A percentile compares a stretch with the other conserved stretches of the same genome.
Evolutionary conservation across 306 rosid species (phyloP).

Genomic region (Pyrus bretschneideri): DNA sequence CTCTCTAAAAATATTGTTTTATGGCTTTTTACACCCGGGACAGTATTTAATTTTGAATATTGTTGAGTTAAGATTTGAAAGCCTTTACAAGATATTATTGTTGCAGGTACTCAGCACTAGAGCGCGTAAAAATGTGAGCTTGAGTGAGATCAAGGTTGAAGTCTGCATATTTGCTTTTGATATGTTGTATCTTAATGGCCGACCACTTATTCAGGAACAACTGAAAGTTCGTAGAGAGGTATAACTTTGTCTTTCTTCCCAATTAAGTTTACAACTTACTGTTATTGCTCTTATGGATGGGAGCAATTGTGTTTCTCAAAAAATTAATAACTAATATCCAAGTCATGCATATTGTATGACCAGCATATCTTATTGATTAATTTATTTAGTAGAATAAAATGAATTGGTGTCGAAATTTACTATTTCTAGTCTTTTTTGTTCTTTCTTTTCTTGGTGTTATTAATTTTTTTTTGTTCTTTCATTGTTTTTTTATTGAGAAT

Average conservation of each 20-base stretch:
- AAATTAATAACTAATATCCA: not conserved
- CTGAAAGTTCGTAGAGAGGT: conserved; percentile 88
- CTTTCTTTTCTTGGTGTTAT: not conserved
- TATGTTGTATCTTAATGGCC: conserved; percentile 72
- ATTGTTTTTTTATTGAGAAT: not conserved
- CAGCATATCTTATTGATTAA: not conserved
- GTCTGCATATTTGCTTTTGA: conserved; percentile 92
- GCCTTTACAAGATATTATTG: conserved; percentile 24
- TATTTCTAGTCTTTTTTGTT: not conserved
- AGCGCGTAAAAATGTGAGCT: conserved; percentile 74
- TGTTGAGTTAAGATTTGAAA: conserved; percentile 4
- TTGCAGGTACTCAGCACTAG: conserved; percentile 87
- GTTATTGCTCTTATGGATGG: not conserved
- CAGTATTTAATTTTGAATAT: not conserved
- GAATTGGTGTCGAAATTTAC: not conserved
- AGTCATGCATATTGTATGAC: not conserved
- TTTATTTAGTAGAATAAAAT: not conserved
- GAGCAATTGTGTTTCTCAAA: not conserved
- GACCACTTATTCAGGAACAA: conserved; percentile 65
- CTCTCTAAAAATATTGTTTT: not conserved
- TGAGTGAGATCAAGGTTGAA: conserved; percentile 63
- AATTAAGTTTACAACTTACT: not conserved
- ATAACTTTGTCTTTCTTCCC: conserved; percentile 12
- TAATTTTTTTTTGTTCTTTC: not conserved
- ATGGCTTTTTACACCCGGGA: not conserved